These are phyloP conservation scores for Colletotrichum tabaci DNA, from an alignment of 2,329 filamentous ascomycete species.

Conservation along the genomic window DNA sequence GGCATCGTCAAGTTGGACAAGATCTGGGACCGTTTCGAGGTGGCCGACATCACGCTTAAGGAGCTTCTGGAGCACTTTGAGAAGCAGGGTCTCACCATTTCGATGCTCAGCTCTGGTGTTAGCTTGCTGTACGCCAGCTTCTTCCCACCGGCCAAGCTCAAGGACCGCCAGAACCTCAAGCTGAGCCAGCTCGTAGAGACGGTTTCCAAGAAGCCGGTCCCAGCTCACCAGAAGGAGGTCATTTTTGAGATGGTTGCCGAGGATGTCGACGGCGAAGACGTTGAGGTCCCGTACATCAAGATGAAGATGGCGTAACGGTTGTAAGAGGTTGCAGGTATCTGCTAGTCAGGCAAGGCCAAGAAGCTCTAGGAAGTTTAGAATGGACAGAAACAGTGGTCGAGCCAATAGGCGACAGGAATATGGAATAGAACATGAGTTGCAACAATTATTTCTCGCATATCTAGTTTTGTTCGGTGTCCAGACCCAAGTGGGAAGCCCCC, in stretches of 20 bases:
- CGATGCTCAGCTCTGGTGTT: slow-evolving; percentile 97
- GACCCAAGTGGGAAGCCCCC: background rate
- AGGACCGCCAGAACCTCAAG: slow-evolving; percentile 86
- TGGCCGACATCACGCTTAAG: slow-evolving; percentile 85
- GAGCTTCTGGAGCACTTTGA: slow-evolving; percentile 89
- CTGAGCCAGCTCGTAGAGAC: slow-evolving; percentile 90
- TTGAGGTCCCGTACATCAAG: slow-evolving; percentile 97
- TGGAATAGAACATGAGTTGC: slow-evolving; percentile 17
- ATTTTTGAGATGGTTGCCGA: slow-evolving; percentile 98
- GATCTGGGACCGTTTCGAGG: slow-evolving; percentile 97
- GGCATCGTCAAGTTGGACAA: slow-evolving; percentile 91
- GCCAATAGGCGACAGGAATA: background rate
- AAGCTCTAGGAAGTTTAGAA: background rate
- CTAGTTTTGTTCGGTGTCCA: background rate
- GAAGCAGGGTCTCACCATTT: slow-evolving; percentile 83
- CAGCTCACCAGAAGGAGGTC: slow-evolving; percentile 92
- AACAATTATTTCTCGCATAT: too few relatives aligned
- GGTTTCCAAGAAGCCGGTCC: slow-evolving; percentile 93
- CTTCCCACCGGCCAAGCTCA: slow-evolving; percentile 83
- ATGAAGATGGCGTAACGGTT: slow-evolving; percentile 73
- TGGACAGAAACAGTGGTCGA: slow-evolving; percentile 2
- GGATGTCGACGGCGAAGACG: slow-evolving; percentile 90
- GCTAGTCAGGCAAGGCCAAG: slow-evolving; percentile 3
- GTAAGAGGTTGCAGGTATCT: slow-evolving; percentile 6
- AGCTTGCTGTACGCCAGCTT: slow-evolving; percentile 95